Base-by-base conservation (phyloP, 805 yeast genomes). In the Babjeviella inositovora region DNA sequence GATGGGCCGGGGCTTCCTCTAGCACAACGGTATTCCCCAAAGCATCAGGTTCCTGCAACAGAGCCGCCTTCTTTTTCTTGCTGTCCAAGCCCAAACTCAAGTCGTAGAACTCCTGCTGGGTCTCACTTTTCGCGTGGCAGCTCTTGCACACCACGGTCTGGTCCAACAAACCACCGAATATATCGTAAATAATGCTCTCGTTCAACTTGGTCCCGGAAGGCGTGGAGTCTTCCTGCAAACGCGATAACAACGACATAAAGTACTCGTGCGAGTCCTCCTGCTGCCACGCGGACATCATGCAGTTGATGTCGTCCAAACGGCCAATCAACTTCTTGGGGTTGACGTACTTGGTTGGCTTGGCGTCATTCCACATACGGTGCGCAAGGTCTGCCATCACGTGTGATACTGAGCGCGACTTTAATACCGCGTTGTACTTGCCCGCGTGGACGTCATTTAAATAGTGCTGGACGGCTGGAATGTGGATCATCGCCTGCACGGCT, bases 181-280 rank as follows among this genome's bases (percentile, higher is more conserved):
- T 80, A 41, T 87, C 95, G 47, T 87, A 84, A 10, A 90, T 56
- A 17, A 87, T 71, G 26, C 92, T 75, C 32, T 73, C 62, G 33
- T 76, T 77, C 38, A 85, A 54, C 41, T 85, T 85, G 22, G 55
- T 62, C n/a, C 94, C 95, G 40, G 67, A 74, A 17, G 97, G 97
- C 1, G 90, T 82, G 8, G 81, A 64, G 42, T 85, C 96, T 41
- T 85, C 96, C 48, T 85, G 97, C 24, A 85, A 50, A 24, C 95
- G 53, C 6, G 87, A 69, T 61, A 85, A 62, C 30, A 85, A 54
- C 8, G 93, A 80, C 96, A 85, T 85, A 45, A 76, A 81, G 50
- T 85, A 90, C 49, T 90, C 98, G 48, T 90, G 98, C 1, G 94
- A 77, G 48, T 90, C 98, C 47, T 90, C 97, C 46, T 90, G 98